A percentile compares a stretch with the other conserved stretches of the same genome.
phyloP scores from a whole-genome alignment of 352 stramenopile species.

The Plasmopara halstedii region DNA sequence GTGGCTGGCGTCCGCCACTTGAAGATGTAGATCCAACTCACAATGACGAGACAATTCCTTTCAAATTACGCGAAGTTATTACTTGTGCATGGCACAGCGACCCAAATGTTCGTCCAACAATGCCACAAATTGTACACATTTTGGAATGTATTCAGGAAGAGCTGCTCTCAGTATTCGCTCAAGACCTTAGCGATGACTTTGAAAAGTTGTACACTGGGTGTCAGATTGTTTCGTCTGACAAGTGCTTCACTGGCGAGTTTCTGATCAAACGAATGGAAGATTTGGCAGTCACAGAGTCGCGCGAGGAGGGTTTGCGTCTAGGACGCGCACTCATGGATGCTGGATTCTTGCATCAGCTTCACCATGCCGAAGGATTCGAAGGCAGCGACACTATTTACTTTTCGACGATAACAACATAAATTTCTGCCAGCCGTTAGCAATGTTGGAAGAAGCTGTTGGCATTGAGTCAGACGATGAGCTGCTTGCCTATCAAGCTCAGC shows the following conservation, averaged over 20 bases:
- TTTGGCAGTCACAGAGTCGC: conserved; percentile 26
- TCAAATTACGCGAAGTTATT: conserved; percentile 48
- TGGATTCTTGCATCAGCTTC: conserved; percentile 40
- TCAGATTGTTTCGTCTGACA: conserved; percentile 6
- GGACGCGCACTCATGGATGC: conserved; percentile 55
- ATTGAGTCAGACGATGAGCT: conserved; percentile 21
- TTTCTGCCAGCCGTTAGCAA: conserved; percentile 33
- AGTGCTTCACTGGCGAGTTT: conserved; percentile 25
- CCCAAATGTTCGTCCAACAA: conserved; percentile 36
- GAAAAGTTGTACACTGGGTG: conserved; percentile 11
- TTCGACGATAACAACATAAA: conserved; percentile 42
- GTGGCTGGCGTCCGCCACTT: conserved; percentile 27
- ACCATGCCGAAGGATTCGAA: conserved; percentile 32
- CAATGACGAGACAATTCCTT: conserved; percentile 15
- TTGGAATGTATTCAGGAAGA: conserved; percentile 68
- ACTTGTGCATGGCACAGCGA: conserved; percentile 45
- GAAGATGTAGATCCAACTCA: conserved; percentile 8
- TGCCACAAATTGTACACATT: conserved; percentile 29
- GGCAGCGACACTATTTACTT: conserved; percentile 30
- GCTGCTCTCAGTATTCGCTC: conserved; percentile 29
- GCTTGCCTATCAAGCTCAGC: neutral
- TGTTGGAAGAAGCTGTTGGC: conserved; percentile 24
- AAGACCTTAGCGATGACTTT: conserved; percentile 39
- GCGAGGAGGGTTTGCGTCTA: conserved; percentile 33
- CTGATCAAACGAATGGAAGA: conserved; percentile 32